phyloP scores from a whole-genome alignment of 176 grass and related monocot genomes.

The Zizania latifolia region DNA sequence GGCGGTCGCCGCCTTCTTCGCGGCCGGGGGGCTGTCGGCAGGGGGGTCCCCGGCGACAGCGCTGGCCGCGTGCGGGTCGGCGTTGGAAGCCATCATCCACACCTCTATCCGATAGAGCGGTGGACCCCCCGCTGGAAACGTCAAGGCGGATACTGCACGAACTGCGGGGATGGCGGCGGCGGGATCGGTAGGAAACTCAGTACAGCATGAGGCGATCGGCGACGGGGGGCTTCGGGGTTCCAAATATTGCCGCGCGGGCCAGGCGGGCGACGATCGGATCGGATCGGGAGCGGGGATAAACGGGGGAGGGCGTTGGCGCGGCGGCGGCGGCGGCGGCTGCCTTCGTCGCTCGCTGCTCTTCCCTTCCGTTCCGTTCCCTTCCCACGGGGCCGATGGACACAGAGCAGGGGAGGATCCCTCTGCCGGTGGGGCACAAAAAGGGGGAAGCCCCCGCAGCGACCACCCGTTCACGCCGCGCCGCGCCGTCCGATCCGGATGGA shows the following conservation, averaged over 20 bases:
- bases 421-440: conserved; percentile 41
- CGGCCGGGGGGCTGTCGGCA: conserved; percentile 5
- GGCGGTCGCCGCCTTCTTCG: conserved; percentile 33
- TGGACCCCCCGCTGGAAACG: background rate
- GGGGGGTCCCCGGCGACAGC: conserved; percentile 25
- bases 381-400: conserved; percentile 41
- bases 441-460: conserved; percentile 2
- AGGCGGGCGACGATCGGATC: conserved; percentile 36
- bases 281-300: conserved; percentile 9
- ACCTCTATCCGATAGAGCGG: conserved; percentile 20
- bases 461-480: background rate
- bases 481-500: conserved; percentile 9
- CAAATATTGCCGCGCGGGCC: conserved; percentile 42
- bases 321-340: background rate
- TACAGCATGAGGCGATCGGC: conserved; percentile 36
- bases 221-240: conserved; percentile 26
- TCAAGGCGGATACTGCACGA: background rate
- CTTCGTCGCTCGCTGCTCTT: conserved; percentile 32
- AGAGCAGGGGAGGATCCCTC: conserved; percentile 9
- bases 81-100: conserved; percentile 41
- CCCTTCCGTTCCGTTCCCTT: conserved; percentile 4
- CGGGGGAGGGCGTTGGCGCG: background rate
- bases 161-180: background rate
- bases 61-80: conserved; percentile 27
- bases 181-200: conserved; percentile 27